Conservation (phyloP, 352 stramenopile genomes). For the Albugo laibachii region DNA sequence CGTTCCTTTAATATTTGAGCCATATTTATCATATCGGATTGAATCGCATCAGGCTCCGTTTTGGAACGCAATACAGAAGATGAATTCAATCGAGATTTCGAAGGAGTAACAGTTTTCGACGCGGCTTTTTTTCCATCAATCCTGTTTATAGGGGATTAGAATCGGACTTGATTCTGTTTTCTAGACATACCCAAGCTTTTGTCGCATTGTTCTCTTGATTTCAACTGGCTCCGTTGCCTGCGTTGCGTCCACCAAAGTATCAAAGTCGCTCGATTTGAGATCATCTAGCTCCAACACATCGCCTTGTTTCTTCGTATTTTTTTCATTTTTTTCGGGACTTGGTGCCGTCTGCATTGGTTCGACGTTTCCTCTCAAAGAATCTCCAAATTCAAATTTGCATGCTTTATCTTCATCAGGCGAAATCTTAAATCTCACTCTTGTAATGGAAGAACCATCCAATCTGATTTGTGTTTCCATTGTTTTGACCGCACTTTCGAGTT, state of each 20-base stretch:
- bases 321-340: neutral
- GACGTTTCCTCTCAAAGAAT: neutral
- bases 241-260: slow-evolving; percentile 23
- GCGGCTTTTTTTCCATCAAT: slow-evolving; percentile 4
- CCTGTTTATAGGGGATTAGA: neutral
- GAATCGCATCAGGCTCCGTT: slow-evolving; percentile 45
- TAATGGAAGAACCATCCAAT: too few relatives aligned
- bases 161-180: neutral
- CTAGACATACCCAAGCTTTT: slow-evolving; percentile 23
- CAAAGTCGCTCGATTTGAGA: slow-evolving; percentile 17
- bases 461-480: too few relatives aligned
- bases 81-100: slow-evolving; percentile 11
- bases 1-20: slow-evolving; percentile 48
- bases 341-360: neutral
- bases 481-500: too few relatives aligned
- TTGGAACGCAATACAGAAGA: slow-evolving; percentile 16
- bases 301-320: neutral
- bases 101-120: slow-evolving; percentile 1
- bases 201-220: slow-evolving; percentile 32
- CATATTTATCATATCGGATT: slow-evolving; percentile 56
- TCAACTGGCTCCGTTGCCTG: slow-evolving; percentile 10
- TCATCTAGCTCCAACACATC: neutral
- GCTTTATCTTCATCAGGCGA: neutral
- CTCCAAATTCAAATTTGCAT: neutral
- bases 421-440: too few relatives aligned